Evolutionary conservation across 306 rosid genomes (phyloP).

Genomic region (Leucaena leucocephala): DNA sequence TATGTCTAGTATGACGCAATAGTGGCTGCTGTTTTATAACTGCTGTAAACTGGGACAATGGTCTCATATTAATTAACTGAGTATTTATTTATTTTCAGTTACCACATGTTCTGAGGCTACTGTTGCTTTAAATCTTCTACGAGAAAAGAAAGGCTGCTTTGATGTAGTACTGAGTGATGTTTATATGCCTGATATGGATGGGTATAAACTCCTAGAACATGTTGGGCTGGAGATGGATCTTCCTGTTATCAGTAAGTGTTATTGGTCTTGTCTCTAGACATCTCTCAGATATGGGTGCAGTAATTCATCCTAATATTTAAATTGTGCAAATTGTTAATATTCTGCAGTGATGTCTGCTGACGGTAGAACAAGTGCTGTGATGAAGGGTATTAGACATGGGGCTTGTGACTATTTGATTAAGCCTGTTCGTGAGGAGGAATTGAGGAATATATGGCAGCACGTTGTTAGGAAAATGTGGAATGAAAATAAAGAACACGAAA

Average conservation of each 20-base stretch:
- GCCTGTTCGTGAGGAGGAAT: constrained; percentile 55
- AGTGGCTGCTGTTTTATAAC: neutral
- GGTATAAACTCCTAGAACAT: constrained; percentile 51
- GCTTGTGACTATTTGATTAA: constrained; percentile 70
- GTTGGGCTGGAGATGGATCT: constrained; percentile 64
- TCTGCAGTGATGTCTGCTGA: constrained; percentile 76
- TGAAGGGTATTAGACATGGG: constrained; percentile 53
- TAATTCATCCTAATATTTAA: neutral
- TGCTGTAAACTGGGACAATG: neutral
- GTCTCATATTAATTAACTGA: neutral
- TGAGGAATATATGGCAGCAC: constrained; percentile 74
- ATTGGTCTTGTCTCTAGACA: constrained; percentile 12
- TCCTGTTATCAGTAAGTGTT: constrained; percentile 66
- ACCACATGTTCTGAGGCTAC: constrained; percentile 43
- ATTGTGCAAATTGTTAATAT: constrained; percentile 30
- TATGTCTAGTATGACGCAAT: constrained; percentile 6
- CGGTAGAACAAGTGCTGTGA: constrained; percentile 39
- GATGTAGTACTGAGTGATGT: constrained; percentile 69
- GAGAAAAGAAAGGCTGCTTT: constrained; percentile 46
- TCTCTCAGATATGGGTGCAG: neutral
- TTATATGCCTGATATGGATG: constrained; percentile 70
- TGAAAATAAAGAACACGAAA: constrained; percentile 55
- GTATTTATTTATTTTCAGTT: constrained; percentile 45
- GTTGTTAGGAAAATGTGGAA: constrained; percentile 48
- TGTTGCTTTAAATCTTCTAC: constrained; percentile 54